Base-by-base conservation (phyloP, 176 grass and related monocot species). In the Phoenix dactylifera region DNA sequence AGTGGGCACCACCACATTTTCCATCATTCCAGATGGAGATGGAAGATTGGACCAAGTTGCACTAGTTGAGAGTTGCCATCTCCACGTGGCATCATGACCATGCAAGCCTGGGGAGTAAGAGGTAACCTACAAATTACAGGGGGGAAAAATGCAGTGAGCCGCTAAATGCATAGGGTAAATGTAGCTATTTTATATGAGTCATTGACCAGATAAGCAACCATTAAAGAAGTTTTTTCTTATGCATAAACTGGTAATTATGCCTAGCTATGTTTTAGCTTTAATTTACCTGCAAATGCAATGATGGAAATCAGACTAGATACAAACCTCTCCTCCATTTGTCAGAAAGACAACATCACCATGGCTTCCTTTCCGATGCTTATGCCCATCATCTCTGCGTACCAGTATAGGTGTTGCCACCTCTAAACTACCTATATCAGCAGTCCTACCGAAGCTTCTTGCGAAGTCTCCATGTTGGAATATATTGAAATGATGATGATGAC, bases 11-110 rank as follows among this genome's bases (percentile, higher is more conserved):
- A 97, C 81, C 15, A 72, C 55, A 57, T 79, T 91, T 79, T 97
- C 93, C 75, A 77, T 91, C 87, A 97, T 88, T 59, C 93, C 87
- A 0, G 69, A 77, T 16, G 84, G 93, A 26, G 93, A 91, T 55
- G 87, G 87, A 5, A 97, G 87, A 72, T 97, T 97, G 83, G 93
- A 85, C 93, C 93, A 97, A 68, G 80, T 83, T 17, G 87, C 93
- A 15, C 84, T 78, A 53, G 93, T 81, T 19, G 93, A 97, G 18
- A 97, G 64, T 68, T 97, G 93, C 87, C 87, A 97, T 57, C 81
- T 86, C 93, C 87, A 97, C 23, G 88, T 53, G 16, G 84, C 93
- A n/a, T 79, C 81, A 10, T 91, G 84, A 63, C 86, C 87, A 60
- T 80, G 92, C 16, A 87, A 51, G 55, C 78, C 81, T 18, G 93